A percentile compares a stretch with the other conserved stretches of the same genome.
These are phyloP conservation scores for Acer campestre DNA, from an alignment of 345 rosid species.

Conservation along the genomic window DNA sequence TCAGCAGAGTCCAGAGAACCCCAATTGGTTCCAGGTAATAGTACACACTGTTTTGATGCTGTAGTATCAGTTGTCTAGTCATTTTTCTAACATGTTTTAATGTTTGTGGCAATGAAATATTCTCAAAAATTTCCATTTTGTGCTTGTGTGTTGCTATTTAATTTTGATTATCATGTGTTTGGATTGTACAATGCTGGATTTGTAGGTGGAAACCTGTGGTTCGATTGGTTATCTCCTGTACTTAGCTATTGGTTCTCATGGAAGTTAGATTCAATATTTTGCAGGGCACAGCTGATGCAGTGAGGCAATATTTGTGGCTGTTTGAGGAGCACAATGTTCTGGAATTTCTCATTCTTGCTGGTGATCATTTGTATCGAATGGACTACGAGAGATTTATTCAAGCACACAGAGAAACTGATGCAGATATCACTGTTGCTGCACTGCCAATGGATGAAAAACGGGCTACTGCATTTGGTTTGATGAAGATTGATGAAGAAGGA, in stretches of 20 bases:
- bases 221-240: background rate
- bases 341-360: slow-evolving; percentile 93
- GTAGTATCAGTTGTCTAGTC: background rate
- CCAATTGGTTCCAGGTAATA: slow-evolving; percentile 94
- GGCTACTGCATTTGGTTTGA: slow-evolving; percentile 89
- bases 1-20: slow-evolving; percentile 97
- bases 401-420: slow-evolving; percentile 95
- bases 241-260: background rate
- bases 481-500: slow-evolving; percentile 99
- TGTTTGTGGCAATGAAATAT: too few relatives aligned
- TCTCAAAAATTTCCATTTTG: too few relatives aligned
- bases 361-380: slow-evolving; percentile 96
- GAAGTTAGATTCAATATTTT: slow-evolving; percentile 1
- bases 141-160: background rate
- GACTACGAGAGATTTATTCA: slow-evolving; percentile 96
- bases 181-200: background rate
- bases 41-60: background rate
- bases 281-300: slow-evolving; percentile 98
- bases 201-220: background rate
- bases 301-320: slow-evolving; percentile 93
- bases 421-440: slow-evolving; percentile 98
- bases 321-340: slow-evolving; percentile 96
- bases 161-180: background rate
- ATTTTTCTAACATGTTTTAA: background rate
- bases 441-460: slow-evolving; percentile 95